These are phyloP conservation scores for Wickerhamiella siamensis DNA, from an alignment of 805 yeast genomes.

Conservation along the genomic window DNA sequence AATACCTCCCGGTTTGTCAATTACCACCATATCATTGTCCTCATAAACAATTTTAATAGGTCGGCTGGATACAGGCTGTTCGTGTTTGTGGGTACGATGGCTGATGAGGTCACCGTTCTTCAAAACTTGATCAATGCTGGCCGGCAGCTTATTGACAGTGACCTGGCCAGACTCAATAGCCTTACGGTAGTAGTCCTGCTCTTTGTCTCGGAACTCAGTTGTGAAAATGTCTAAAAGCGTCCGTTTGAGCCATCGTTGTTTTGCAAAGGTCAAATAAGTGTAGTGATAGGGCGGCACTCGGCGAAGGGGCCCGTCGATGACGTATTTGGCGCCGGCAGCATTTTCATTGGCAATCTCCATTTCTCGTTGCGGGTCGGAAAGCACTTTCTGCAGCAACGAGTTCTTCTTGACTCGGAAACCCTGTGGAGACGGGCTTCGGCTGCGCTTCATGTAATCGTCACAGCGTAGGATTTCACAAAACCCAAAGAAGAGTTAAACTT, in stretches of 20 bases:
- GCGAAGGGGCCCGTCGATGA: conserved; percentile 35
- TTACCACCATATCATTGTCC: conserved; percentile 60
- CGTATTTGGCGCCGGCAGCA: conserved; percentile 22
- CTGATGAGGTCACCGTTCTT: conserved; percentile 71
- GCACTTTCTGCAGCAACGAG: conserved; percentile 15
- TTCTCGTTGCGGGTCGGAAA: conserved; percentile 18
- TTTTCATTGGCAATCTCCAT: conserved; percentile 15
- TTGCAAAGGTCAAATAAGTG: conserved; percentile 84
- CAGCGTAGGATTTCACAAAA: no score
- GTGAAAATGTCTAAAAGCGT: conserved; percentile 66
- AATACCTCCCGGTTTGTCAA: conserved; percentile 88
- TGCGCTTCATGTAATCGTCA: background rate
- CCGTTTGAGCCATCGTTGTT: conserved; percentile 81
- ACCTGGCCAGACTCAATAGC: conserved; percentile 68
- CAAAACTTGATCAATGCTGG: conserved; percentile 49
- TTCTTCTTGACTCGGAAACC: conserved; percentile 16
- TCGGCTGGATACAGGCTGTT: conserved; percentile 58
- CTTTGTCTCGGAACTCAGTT: conserved; percentile 71
- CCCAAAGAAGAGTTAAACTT: no score
- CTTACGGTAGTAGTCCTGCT: conserved; percentile 47
- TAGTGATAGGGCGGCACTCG: conserved; percentile 73
- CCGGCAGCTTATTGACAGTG: conserved; percentile 49
- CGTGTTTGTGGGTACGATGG: conserved; percentile 77
- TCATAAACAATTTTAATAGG: conserved; percentile 55
- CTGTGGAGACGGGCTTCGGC: background rate